phyloP scores from a whole-genome alignment of 2,329 filamentous ascomycete species.

The Simplicillium sp. region DNA sequence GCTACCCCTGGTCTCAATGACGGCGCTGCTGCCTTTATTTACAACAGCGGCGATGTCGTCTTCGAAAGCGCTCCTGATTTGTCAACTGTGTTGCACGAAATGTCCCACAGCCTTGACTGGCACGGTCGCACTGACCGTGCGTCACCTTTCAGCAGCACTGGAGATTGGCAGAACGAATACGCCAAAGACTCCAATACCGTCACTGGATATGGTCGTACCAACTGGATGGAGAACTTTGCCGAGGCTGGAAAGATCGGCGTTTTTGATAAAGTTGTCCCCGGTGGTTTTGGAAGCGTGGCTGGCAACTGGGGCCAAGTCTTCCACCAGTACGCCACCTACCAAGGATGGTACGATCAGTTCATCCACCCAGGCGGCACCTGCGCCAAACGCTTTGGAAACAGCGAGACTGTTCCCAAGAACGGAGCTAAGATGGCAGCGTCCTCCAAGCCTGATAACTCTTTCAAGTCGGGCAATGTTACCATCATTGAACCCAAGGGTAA shows the following conservation, averaged over 20 bases:
- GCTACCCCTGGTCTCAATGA: slow-evolving; percentile 5
- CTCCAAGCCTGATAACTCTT: slow-evolving; percentile 6
- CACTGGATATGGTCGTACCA: slow-evolving; percentile 11
- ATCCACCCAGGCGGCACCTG: slow-evolving; percentile 11
- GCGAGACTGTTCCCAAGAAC: slow-evolving; percentile 7
- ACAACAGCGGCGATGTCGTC: slow-evolving; percentile 4
- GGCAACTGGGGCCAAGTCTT: slow-evolving; percentile 14
- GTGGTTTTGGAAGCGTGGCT: slow-evolving; percentile 13
- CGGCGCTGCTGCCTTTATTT: slow-evolving; percentile 6
- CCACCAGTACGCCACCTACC: slow-evolving; percentile 13
- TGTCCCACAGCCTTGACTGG: slow-evolving; percentile 6
- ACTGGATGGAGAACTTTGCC: slow-evolving; percentile 16
- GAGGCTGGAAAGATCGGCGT: slow-evolving; percentile 14
- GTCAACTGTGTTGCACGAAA: slow-evolving; percentile 4
- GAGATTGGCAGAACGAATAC: slow-evolving; percentile 13
- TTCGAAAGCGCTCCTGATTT: slow-evolving; percentile 5
- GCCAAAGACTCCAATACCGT: slow-evolving; percentile 9
- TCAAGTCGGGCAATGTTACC: slow-evolving; percentile 6
- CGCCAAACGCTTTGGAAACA: slow-evolving; percentile 8
- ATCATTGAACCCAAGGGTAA: slow-evolving; percentile 4
- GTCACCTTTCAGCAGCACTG: slow-evolving; percentile 4
- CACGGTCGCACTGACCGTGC: slow-evolving; percentile 3
- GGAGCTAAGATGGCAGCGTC: slow-evolving; percentile 2
- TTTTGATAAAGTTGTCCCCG: slow-evolving; percentile 16
- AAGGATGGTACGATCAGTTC: slow-evolving; percentile 9